Base-by-base conservation (phyloP, 352 stramenopile species). In the Labyrinthula sp. region DNA sequence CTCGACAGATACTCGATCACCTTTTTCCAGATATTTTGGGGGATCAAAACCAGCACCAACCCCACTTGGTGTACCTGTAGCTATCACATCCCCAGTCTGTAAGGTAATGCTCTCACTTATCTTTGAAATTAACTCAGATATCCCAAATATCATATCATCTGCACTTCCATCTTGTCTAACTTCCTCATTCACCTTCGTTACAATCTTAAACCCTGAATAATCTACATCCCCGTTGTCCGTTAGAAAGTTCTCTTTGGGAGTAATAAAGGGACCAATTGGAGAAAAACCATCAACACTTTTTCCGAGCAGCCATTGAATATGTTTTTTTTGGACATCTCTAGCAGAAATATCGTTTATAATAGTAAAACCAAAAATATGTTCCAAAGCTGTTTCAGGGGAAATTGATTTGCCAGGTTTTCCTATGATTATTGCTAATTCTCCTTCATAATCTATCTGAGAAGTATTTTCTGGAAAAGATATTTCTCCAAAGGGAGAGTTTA, bases 261-360 rank as follows among this genome's bases (percentile, higher is more conserved):
- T 64, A 26, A 89, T 66, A 29, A 72, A 70, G 1, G 77, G 77
- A 0, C 77, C 77, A 14, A 89, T 62, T 3, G 77, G 77, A 50
- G 69, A 82, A 47, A 87, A 87, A 1, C 74, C 84, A 49, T 89
- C 75, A 47, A 89, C 86, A 0, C 62, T 73, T 63, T 89, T 89
- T 35, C 68, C 56, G 33, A 71, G 71, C 47, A 67, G 78, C 74
- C 74, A 89, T 59, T 89, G 77, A 22, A 72, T 72, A 23, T 72
- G 72, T 33, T 75, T 74, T 26, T 69, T 73, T 48, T 72, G 73
- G 31, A 71, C 71, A 49, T 89, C 75, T 40, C 77, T 68, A 17
- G 75, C 73, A 38, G 73, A 82, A 21, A 89, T 73, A 47, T 86
- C 75, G 54, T 83, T 80, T 14, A 31, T 36, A 14, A 67, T 46